Evolutionary conservation across 306 rosid species (phyloP), one percentile per base, ranked within the genome.

Genomic region (Bauhinia variegata): DNA sequence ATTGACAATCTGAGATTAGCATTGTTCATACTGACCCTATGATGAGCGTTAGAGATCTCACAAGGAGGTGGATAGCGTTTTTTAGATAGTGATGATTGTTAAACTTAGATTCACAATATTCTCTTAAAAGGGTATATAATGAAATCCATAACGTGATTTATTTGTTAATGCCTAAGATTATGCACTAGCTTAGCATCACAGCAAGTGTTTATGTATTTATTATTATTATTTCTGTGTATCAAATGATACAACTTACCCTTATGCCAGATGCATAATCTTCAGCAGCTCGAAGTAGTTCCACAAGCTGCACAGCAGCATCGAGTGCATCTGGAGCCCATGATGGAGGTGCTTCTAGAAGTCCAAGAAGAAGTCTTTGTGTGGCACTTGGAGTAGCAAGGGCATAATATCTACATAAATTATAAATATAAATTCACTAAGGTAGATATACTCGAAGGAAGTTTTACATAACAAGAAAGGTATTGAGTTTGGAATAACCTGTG

Each of bases 311-410:
- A 58, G 97, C 93, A 37, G 98, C 98, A 81, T 93, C 98, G 62
- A 93, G 98, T 67, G 98, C 98, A 84, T 93, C 98, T 11, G 98
- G 98, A 72, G 98, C 98, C 98, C 98, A 93, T 2, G 98, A 93
- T 19, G 98, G 98, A 5, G 98, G 98, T 53, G 98, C 98, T 84
- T 93, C 98, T 60, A 93, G 76, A 70, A 93, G 96, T 66, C 98
- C 98, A 67, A 89, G 91, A 78, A 93, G 97, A 74, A 93, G 98
- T 83, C 98, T 88, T 73, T 93, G 98, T 37, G 98, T 93, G 68
- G 98, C 96, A 86, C 98, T 93, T 68, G 98, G 98, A 74, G 98
- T 93, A 68, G 98, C 98, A 88, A 93, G 88, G 67, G 98, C 96
- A 82, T 93, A 93, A 76, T 93, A 93, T 79, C 98, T 93, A 74